A percentile compares a stretch with the other conserved stretches of the same genome.
These are phyloP conservation scores for Rosellinia necatrix DNA, from an alignment of 2,329 filamentous ascomycete species.

Conservation along the genomic window DNA sequence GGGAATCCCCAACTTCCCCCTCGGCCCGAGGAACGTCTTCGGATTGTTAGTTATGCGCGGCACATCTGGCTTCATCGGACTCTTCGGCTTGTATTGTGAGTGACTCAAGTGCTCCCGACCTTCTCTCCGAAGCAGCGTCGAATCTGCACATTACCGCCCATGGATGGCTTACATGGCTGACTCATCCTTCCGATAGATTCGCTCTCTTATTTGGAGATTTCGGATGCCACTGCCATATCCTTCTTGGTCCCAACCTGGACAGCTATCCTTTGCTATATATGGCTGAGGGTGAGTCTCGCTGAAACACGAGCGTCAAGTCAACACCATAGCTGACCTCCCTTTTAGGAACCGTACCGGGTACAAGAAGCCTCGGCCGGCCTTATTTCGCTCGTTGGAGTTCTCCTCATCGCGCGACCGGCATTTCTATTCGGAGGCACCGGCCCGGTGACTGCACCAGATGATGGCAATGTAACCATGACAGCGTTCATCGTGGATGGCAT, in stretches of 20 bases:
- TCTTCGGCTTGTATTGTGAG: constrained; percentile 62
- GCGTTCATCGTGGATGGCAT: constrained; percentile 21
- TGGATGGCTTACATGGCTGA: not conserved
- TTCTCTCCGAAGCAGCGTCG: no score
- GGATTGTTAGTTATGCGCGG: constrained; percentile 68
- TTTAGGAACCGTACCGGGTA: constrained; percentile 71
- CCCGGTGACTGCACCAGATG: constrained; percentile 1
- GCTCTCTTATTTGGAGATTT: constrained; percentile 71
- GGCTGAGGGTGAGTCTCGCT: constrained; percentile 34
- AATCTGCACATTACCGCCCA: no score
- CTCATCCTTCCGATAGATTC: constrained; percentile 42
- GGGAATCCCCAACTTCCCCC: constrained; percentile 63
- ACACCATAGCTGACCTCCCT: constrained; percentile 46
- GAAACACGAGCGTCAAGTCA: not conserved
- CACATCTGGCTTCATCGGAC: constrained; percentile 65
- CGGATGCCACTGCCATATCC: constrained; percentile 79
- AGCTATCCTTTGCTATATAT: constrained; percentile 67
- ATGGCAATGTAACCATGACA: not conserved
- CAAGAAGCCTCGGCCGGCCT: constrained; percentile 72
- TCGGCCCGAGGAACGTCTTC: constrained; percentile 67
- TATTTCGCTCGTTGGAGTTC: constrained; percentile 71
- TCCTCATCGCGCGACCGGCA: constrained; percentile 74
- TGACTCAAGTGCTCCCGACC: constrained; percentile 24
- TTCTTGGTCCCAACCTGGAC: constrained; percentile 77
- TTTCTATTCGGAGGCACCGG: constrained; percentile 54